phyloP scores from a whole-genome alignment of 1,139 yeast genomes.

The Nakaseomyces glabratus region DNA sequence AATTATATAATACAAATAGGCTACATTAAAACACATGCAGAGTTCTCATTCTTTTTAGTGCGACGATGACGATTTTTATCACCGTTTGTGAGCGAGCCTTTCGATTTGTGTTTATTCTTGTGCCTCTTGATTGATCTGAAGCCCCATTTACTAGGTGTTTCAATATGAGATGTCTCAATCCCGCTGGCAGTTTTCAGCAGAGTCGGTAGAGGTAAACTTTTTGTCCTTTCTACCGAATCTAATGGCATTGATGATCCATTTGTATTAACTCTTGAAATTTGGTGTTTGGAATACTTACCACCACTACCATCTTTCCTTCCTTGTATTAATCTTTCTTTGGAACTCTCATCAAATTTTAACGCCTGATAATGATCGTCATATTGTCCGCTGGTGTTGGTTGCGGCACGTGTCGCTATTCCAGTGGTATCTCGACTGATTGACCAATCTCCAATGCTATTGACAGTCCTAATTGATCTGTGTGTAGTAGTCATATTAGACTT shows the following conservation, averaged over 20 bases:
- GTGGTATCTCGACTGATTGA: slow-evolving; percentile 16
- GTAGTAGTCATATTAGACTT: slow-evolving; percentile 24
- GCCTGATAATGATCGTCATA: slow-evolving; percentile 1
- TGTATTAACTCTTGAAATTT: slow-evolving; percentile 13
- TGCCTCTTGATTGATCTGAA: slow-evolving; percentile 3
- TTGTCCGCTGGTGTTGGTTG: slow-evolving; percentile 2
- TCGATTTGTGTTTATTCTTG: slow-evolving; percentile 2
- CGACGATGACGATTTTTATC: no score
- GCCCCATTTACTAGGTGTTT: slow-evolving; percentile 1
- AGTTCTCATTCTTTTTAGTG: no score
- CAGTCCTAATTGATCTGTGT: slow-evolving; percentile 26
- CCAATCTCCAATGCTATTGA: slow-evolving; percentile 28
- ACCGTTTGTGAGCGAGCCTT: no score
- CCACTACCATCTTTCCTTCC: slow-evolving; percentile 6
- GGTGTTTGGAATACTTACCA: slow-evolving; percentile 11
- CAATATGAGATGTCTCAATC: slow-evolving; percentile 8
- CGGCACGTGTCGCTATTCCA: slow-evolving; percentile 10
- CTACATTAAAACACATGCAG: no score
- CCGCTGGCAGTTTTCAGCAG: slow-evolving; percentile 14
- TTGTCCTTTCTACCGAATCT: slow-evolving; percentile 23
- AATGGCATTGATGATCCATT: slow-evolving; percentile 13
- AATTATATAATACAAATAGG: no score
- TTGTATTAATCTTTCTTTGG: neutral
- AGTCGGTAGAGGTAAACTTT: slow-evolving; percentile 24
- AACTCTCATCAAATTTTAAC: slow-evolving; percentile 5